Conservation (phyloP, 2,329 filamentous ascomycete genomes). For the Pestalotiopsis sp. region DNA sequence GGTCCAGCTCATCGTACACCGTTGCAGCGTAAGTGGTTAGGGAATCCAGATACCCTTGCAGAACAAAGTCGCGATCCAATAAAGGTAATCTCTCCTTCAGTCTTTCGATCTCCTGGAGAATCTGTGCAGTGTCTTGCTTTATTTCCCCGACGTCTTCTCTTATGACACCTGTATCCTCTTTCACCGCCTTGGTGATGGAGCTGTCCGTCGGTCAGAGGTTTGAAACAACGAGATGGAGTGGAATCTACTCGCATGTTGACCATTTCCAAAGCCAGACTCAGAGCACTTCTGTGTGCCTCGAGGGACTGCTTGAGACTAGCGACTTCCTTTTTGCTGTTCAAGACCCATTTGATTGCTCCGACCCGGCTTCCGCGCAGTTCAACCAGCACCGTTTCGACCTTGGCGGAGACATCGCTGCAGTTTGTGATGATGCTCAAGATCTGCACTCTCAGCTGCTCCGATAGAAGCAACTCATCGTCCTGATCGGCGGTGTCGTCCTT, state of each 20-base stretch:
- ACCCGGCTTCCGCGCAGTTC: background rate
- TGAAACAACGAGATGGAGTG: background rate
- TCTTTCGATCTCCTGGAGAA: background rate
- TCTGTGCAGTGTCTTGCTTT: background rate
- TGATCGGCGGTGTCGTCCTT: background rate
- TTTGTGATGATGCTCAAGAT: background rate
- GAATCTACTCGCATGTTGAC: background rate
- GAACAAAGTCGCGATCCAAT: background rate
- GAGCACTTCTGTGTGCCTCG: background rate
- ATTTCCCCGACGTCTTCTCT: background rate
- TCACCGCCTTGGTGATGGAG: background rate
- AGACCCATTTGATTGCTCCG: background rate
- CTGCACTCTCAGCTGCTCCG: background rate
- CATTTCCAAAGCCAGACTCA: background rate
- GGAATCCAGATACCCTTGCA: background rate
- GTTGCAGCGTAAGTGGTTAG: background rate
- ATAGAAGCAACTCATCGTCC: background rate
- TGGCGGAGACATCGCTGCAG: background rate
- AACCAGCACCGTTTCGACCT: background rate
- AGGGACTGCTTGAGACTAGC: background rate
- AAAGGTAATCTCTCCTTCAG: background rate
- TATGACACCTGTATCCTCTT: background rate
- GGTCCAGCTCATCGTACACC: background rate
- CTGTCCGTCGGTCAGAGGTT: background rate
- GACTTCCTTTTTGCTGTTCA: background rate